Conservation (phyloP, 1,284 basidiomycete species). For the Dichomitus squalens region DNA sequence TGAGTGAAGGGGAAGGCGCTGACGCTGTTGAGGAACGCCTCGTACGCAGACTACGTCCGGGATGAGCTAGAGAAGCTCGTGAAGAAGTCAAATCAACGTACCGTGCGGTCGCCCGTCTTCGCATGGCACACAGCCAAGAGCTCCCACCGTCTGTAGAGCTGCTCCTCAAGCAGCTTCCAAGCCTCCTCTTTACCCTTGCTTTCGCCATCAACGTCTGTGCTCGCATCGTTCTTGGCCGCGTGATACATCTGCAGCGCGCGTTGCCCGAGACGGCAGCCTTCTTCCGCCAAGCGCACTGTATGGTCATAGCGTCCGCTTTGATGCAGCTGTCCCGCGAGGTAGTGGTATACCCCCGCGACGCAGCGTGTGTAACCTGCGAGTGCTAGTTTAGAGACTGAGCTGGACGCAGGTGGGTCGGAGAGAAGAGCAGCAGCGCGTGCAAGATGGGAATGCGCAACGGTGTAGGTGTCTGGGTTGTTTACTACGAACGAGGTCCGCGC, state of each 20-base stretch:
- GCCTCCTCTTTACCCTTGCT: conserved; percentile 44
- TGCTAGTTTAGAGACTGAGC: not conserved
- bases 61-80: not conserved
- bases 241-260: conserved; percentile 40
- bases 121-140: conserved; percentile 75
- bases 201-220: conserved; percentile 25
- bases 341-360: conserved; percentile 68
- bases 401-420: not conserved
- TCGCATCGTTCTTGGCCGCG: not conserved
- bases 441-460: conserved; percentile 49
- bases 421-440: conserved; percentile 38
- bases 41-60: conserved; percentile 54
- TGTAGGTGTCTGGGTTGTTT: conserved; percentile 54
- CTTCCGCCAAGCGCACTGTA: conserved; percentile 65
- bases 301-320: conserved; percentile 59
- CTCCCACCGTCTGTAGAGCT: conserved; percentile 74
- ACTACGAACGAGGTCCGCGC: conserved; percentile 50
- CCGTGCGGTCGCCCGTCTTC: conserved; percentile 74
- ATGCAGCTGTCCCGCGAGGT: conserved; percentile 64
- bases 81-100: conserved; percentile 30
- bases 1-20: conserved; percentile 52
- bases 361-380: conserved; percentile 62
- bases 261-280: conserved; percentile 57
- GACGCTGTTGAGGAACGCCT: conserved; percentile 57
- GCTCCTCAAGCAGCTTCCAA: conserved; percentile 63